phyloP scores from a whole-genome alignment of 192 early-diverging fungal genomes.

The Pilaira anomala region DNA sequence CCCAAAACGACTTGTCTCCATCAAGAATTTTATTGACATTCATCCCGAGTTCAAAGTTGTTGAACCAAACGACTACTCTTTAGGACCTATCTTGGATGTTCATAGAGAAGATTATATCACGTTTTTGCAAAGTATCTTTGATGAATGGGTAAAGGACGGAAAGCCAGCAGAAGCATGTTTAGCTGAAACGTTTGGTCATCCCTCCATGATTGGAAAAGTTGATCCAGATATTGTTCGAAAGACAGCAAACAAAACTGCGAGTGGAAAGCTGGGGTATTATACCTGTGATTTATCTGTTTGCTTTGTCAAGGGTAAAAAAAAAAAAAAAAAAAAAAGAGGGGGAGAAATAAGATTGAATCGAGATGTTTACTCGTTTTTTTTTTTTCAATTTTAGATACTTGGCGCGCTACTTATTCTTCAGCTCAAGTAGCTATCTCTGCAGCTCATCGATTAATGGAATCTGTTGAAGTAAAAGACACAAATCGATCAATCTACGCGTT shows the following conservation, averaged over 20 bases:
- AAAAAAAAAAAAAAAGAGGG: no score
- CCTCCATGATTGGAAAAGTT: background rate
- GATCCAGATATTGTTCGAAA: background rate
- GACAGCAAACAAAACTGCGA: background rate
- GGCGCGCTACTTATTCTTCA: slow-evolving; percentile 57
- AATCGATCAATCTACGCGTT: slow-evolving; percentile 53
- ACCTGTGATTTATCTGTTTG: slow-evolving; percentile 13
- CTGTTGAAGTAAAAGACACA: slow-evolving; percentile 30
- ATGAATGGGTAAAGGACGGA: slow-evolving; percentile 43
- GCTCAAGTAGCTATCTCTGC: slow-evolving; percentile 66
- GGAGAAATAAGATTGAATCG: no score
- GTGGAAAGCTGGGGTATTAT: background rate
- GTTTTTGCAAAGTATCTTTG: slow-evolving; percentile 57
- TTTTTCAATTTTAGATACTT: slow-evolving; percentile 55
- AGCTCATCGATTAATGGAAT: slow-evolving; percentile 46
- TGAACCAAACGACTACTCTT: slow-evolving; percentile 45
- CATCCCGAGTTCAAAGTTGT: slow-evolving; percentile 12
- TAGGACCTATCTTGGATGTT: slow-evolving; percentile 52
- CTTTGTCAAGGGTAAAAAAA: slow-evolving; percentile 11
- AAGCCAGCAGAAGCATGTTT: background rate
- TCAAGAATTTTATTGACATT: slow-evolving; percentile 16
- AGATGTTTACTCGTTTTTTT: slow-evolving; percentile 19
- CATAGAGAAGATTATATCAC: slow-evolving; percentile 57
- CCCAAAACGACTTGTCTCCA: slow-evolving; percentile 19
- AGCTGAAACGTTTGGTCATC: slow-evolving; percentile 6